Base-by-base conservation (phyloP, 2,329 filamentous ascomycete genomes). In the Pyrenophora teres region DNA sequence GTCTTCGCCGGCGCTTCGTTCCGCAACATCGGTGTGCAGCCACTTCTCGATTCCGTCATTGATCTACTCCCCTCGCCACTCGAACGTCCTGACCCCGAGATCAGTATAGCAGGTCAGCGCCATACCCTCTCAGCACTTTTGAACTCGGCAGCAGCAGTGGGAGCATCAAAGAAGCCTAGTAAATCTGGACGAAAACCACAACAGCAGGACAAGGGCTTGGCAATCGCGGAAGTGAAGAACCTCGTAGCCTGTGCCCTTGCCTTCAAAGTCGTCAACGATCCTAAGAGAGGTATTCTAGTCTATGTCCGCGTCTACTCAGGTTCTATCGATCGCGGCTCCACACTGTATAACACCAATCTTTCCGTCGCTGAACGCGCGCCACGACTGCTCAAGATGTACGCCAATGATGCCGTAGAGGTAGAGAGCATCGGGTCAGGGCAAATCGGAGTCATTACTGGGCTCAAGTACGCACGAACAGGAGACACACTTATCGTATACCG, bases 241-340 rank as follows among this genome's bases (percentile, higher is more conserved):
- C 83, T 97, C 1, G 79, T 85, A 59, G 82, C 82, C 27, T 89
- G 87, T 62, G 86, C 86, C 1, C 73, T 90, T 19, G 87, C 87
- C 6, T 99, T 97, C 82, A 99, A 99, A 74, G 94, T 97, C 5
- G 91, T 94, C 58, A 88, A 93, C 60, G 93, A 97, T 66, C 79
- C 89, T 7, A 88, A 88, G 58, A 87, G 92, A 50, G 94, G 94
- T 15, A 87, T 95, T 46, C 81, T 97, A 52, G 92, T 95, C 56
- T 97, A 95, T 68, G 87, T 97, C 8, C 86, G 94, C 35, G 90
- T 97, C 6, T 97, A 97, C 73, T 89, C 91, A 21, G 94, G 94
- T 8, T 83, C 84, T 2, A 77, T 99, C 46, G 84, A 86, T 51
- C 86, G 87, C 40, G 91, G 90, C 60, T 82, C 86, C 8, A 77